A percentile compares a stretch with the other conserved stretches of the same genome.
Evolutionary conservation across 176 grass and related monocot genomes (phyloP).

Genomic region (Lolium rigidum): DNA sequence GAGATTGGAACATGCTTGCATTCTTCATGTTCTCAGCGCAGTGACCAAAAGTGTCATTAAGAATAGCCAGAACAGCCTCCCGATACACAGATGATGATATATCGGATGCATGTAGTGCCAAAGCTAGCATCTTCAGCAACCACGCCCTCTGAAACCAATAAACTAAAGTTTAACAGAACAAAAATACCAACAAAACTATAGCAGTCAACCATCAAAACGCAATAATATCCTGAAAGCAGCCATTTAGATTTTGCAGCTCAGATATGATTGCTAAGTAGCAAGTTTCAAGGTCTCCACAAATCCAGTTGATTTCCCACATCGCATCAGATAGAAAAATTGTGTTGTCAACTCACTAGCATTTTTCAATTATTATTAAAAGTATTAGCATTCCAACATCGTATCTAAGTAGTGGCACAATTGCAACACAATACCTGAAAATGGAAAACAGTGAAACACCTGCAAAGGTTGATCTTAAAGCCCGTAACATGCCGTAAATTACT

Average conservation of each 20-base stretch:
- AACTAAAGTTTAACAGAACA: slow-evolving; percentile 36
- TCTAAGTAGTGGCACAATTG: slow-evolving; percentile 5
- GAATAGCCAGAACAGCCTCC: slow-evolving; percentile 81
- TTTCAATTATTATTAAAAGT: background rate
- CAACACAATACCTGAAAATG: slow-evolving; percentile 10
- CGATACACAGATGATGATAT: slow-evolving; percentile 68
- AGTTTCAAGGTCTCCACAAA: background rate
- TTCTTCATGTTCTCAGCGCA: slow-evolving; percentile 41
- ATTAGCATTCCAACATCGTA: background rate
- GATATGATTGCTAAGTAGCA: background rate
- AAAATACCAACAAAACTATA: slow-evolving; percentile 29
- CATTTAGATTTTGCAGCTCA: background rate
- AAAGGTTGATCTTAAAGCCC: background rate
- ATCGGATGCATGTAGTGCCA: slow-evolving; percentile 94
- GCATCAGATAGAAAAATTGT: background rate
- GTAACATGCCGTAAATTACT: background rate
- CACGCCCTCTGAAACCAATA: slow-evolving; percentile 82
- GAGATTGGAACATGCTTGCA: slow-evolving; percentile 47
- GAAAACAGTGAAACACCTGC: background rate
- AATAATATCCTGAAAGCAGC: background rate
- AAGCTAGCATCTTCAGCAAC: slow-evolving; percentile 86
- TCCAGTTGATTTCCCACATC: background rate
- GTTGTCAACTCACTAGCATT: background rate
- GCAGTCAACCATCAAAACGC: slow-evolving; percentile 13
- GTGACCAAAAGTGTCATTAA: slow-evolving; percentile 70